phyloP scores from a whole-genome alignment of 1,284 basidiomycete species.

The Rhodofomes roseus region DNA sequence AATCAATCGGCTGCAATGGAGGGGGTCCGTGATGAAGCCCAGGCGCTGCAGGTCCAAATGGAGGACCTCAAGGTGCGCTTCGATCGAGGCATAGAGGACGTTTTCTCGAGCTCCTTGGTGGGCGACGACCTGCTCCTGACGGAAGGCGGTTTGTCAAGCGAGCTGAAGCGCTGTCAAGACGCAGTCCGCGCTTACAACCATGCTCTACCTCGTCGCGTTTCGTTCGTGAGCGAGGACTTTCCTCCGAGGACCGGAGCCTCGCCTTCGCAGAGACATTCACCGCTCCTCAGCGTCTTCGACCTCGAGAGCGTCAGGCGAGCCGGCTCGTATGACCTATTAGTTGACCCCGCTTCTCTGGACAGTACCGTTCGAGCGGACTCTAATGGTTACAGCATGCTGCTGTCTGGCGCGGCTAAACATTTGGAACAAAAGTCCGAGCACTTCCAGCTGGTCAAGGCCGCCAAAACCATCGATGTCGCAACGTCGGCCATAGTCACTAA shows the following conservation, averaged over 20 bases:
- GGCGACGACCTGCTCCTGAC: constrained; percentile 26
- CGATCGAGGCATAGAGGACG: constrained; percentile 38
- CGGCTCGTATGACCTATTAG: constrained; percentile 40
- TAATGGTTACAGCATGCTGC: constrained; percentile 62
- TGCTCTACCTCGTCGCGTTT: constrained; percentile 44
- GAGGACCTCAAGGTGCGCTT: constrained; percentile 55
- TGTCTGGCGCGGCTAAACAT: constrained; percentile 51
- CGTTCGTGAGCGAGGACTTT: constrained; percentile 42
- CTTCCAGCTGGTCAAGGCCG: constrained; percentile 49
- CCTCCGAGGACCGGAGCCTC: constrained; percentile 11
- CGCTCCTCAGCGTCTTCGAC: constrained; percentile 31
- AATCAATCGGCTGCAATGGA: constrained; percentile 57
- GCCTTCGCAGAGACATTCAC: constrained; percentile 29
- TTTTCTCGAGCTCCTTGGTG: constrained; percentile 33
- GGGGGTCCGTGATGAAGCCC: constrained; percentile 54
- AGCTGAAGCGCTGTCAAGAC: constrained; percentile 35
- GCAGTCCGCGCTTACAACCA: constrained; percentile 45
- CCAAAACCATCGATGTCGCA: constrained; percentile 48
- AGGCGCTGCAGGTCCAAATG: constrained; percentile 53
- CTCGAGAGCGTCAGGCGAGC: constrained; percentile 31
- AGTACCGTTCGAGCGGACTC: constrained; percentile 64
- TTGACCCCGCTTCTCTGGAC: constrained; percentile 64
- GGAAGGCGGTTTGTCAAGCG: constrained; percentile 32
- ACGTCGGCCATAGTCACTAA: constrained; percentile 33
- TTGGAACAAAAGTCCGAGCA: constrained; percentile 46